Evolutionary conservation across 106 monocot species (phyloP).

Genomic region (Allium cepa): DNA sequence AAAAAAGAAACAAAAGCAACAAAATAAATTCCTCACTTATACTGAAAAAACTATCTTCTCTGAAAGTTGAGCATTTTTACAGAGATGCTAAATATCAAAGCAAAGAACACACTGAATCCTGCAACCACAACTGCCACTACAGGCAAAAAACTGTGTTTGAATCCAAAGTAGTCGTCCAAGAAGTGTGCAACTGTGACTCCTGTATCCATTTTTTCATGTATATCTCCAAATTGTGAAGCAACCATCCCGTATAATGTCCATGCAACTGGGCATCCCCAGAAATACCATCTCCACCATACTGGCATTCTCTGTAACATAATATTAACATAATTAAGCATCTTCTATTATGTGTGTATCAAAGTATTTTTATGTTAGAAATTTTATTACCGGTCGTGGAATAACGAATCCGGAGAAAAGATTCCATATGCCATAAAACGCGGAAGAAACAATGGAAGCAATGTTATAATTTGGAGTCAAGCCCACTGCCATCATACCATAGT

Average conservation of each 20-base stretch:
- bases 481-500: constrained; percentile 42
- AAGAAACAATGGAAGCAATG: constrained; percentile 29
- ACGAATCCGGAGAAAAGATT: constrained; percentile 43
- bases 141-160: constrained; percentile 51
- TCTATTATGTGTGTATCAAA: neutral
- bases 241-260: constrained; percentile 69
- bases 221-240: constrained; percentile 58
- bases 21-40: no score
- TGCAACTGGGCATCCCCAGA: constrained; percentile 56
- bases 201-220: neutral
- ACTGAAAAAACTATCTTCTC: constrained; percentile 28
- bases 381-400: constrained; percentile 32
- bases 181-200: constrained; percentile 23
- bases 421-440: constrained; percentile 43
- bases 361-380: neutral
- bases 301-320: constrained; percentile 52
- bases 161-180: constrained; percentile 45
- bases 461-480: constrained; percentile 35
- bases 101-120: constrained; percentile 50
- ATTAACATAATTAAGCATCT: neutral
- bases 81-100: constrained; percentile 45
- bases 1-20: no score
- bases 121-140: constrained; percentile 39
- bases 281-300: constrained; percentile 90
- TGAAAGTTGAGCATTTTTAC: constrained; percentile 80